Base-by-base conservation (phyloP, 2,329 filamentous ascomycete genomes). In the Arthrocladium fulminans region DNA sequence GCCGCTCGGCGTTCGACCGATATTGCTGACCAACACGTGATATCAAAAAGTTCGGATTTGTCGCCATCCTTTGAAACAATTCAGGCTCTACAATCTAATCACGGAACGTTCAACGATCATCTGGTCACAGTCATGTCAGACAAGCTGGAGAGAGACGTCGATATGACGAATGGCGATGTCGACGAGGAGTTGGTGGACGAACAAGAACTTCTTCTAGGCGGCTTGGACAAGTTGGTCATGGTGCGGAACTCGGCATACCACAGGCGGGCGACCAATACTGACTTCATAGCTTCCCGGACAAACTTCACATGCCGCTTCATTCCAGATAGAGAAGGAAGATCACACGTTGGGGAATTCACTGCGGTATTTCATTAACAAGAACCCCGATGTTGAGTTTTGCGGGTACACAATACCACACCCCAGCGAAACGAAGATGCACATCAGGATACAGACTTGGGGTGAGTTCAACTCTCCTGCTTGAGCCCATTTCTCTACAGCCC, bases 321-420 rank as follows among this genome's bases (percentile, higher is more conserved):
- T 97, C 64, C 87, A 97, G 65, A 94, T 98, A 60, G 80, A 86
- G 51, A 83, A 87, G 39, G 92, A 98, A 71, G 88, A 94, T 37
- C 92, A 98, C 68, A 98, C 92, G 0, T 73, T 98, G 45, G 92
- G 92, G 23, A 98, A 98, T 67, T 88, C 89, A 8, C 71, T 98
- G 59, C 79, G 92, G 61, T 97, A 89, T 65, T 84, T 96, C 54
- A 94, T 98, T 61, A 96, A 95, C 86, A 97, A 97, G 71, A 98
- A 98, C 66, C 90, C 92, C 24, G 81, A 92, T 55, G 92, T 98
- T 51, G 92, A 98, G 66, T 96, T 98, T 70, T 97, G 92, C 68
- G 92, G 90, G 52, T 98, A 98, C 68, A 87, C 90, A 6, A 97
- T 98, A 53, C 92, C 92, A 24, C 92, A 98, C 69, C 92, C 92